These are phyloP conservation scores for Mortierella antarctica DNA, from an alignment of 192 early-diverging fungal species.

Conservation along the genomic window DNA sequence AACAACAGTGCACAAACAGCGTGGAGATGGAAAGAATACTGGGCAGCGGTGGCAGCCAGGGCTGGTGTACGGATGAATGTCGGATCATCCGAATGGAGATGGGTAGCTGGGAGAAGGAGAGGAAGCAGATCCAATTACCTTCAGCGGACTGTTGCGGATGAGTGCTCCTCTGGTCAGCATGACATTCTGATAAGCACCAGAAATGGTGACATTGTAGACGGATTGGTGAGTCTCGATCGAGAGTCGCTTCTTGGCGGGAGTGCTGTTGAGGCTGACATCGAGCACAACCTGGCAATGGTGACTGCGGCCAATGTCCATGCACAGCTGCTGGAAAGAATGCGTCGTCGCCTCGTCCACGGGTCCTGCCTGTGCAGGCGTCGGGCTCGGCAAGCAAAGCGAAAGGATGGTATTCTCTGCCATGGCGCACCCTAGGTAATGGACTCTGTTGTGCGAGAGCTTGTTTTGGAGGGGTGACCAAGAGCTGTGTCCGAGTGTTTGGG, in stretches of 20 bases:
- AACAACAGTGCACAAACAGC: neutral
- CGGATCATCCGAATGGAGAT: neutral
- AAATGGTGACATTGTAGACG: constrained; percentile 61
- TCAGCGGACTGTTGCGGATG: constrained; percentile 57
- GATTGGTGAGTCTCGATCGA: constrained; percentile 55
- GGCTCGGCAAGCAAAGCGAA: constrained; percentile 45
- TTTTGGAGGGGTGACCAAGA: neutral
- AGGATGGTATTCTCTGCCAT: constrained; percentile 53
- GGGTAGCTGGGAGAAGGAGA: neutral
- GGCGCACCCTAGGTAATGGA: constrained; percentile 13
- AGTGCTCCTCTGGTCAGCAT: constrained; percentile 54
- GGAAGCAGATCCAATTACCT: constrained; percentile 28
- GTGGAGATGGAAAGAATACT: neutral
- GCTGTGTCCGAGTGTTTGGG: neutral
- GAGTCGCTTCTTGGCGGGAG: constrained; percentile 37
- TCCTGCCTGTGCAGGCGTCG: constrained; percentile 37
- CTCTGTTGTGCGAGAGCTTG: neutral
- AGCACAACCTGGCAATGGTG: constrained; percentile 45
- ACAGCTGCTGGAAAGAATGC: constrained; percentile 33
- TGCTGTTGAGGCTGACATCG: constrained; percentile 38
- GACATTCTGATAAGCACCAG: constrained; percentile 55
- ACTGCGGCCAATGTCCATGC: constrained; percentile 18
- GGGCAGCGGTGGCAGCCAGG: too few relatives aligned
- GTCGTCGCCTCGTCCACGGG: constrained; percentile 42
- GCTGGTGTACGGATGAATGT: neutral